A percentile compares a stretch with the other conserved stretches of the same genome.
phyloP scores from a whole-genome alignment of 1,284 basidiomycete species.

The Ustilago esculenta region DNA sequence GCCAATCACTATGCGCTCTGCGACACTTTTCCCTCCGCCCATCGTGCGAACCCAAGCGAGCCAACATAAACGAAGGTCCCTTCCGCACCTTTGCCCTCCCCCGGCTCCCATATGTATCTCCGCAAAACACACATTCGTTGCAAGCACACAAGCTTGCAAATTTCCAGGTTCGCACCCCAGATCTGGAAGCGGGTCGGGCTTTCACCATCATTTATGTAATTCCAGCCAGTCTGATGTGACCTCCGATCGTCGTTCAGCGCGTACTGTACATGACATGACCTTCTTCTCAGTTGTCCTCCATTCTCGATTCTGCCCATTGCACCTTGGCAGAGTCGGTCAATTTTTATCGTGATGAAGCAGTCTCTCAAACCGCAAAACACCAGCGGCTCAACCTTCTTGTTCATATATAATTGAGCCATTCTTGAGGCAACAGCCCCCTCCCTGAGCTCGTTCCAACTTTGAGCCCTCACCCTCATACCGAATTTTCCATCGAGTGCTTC shows the following conservation, averaged over 20 bases:
- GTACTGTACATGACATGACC: conserved; percentile 7
- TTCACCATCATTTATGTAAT: background rate
- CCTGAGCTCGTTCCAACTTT: background rate
- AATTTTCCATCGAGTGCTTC: no score
- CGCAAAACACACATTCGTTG: no score
- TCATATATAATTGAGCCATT: no score
- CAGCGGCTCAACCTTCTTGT: no score
- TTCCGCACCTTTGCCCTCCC: no score
- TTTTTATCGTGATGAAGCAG: no score
- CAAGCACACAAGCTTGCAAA: background rate
- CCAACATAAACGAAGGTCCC: conserved; percentile 1
- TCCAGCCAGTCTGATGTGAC: conserved; percentile 12
- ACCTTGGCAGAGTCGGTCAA: no score
- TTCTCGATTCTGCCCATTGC: background rate
- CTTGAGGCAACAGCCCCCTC: background rate
- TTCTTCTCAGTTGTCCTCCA: conserved; percentile 3
- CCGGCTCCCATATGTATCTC: no score
- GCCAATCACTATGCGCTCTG: no score
- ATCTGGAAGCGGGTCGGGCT: background rate
- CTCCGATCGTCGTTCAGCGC: conserved; percentile 19
- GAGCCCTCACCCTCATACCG: no score
- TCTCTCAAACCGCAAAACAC: no score
- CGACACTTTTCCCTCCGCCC: conserved; percentile 5
- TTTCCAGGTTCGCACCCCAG: conserved; percentile 4
- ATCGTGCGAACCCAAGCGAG: conserved; percentile 7